Conservation (phyloP, 2,329 filamentous ascomycete genomes). For the Fusarium camptoceras region DNA sequence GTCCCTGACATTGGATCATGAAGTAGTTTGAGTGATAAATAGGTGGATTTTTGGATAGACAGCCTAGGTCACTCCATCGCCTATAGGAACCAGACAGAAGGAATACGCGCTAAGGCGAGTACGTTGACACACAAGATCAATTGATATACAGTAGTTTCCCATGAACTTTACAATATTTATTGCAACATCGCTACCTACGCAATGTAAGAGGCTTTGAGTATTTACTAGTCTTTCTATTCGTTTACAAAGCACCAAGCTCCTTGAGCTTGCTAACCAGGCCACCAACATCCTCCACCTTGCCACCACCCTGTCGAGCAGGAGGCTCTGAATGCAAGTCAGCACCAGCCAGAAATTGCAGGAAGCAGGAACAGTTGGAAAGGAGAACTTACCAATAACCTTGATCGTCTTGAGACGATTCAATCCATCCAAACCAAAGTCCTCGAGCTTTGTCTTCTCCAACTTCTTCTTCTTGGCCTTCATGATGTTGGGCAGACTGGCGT, state of each 20-base stretch:
- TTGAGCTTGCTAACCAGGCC: conserved; percentile 94
- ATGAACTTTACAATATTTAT: not conserved
- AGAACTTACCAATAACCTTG: conserved; percentile 80
- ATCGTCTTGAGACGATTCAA: conserved; percentile 85
- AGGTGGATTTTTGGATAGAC: not conserved
- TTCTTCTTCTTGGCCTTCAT: conserved; percentile 99
- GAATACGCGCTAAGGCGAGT: not conserved
- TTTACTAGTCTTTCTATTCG: conserved; percentile 9
- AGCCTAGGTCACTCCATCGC: not conserved
- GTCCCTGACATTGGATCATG: not conserved
- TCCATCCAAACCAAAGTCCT: conserved; percentile 82
- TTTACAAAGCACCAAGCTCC: conserved; percentile 89
- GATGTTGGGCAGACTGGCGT: conserved; percentile 95
- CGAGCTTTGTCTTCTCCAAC: conserved; percentile 88
- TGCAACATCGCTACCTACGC: not conserved
- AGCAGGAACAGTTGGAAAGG: not conserved
- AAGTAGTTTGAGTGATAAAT: not conserved
- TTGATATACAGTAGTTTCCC: not conserved
- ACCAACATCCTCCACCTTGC: conserved; percentile 97
- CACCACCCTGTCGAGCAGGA: conserved; percentile 86
- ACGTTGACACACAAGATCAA: not conserved
- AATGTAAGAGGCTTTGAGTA: not conserved
- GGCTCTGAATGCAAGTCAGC: conserved; percentile 71
- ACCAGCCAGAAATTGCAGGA: not conserved
- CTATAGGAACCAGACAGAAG: not conserved